Base-by-base conservation (phyloP, 2,329 filamentous ascomycete species). In the Ophiostoma ips region DNA sequence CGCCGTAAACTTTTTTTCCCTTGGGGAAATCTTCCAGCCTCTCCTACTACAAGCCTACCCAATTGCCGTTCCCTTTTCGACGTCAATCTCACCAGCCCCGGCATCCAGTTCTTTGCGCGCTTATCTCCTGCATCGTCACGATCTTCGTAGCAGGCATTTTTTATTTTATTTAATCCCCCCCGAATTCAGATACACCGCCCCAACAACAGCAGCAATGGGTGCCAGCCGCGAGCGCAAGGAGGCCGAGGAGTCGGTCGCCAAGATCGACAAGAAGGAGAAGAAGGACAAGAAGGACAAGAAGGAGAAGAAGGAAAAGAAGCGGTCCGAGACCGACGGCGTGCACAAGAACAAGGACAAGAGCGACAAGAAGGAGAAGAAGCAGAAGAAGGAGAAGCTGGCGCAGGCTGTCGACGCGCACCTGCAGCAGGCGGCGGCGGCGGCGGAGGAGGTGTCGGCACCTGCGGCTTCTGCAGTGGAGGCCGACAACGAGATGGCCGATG, bases 331-430 rank as follows among this genome's bases (percentile, higher is more conserved):
- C 50, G 67, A 71, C 51, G 73, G 73, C 59, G 67, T 77, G 52
- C 63, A 63, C 60, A 77, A 79, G 65, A 58, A 33, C 57, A 77
- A 79, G 64, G 58, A 55, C 56, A 73, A 75, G 63, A 75, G 76
- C 66, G 75, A 79, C 50, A 77, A 77, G 66, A 76, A 77, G 61
- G 73, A 76, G 33, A 84, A 84, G 72, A 83, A 80, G 66, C 71
- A 73, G 40, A 85, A 85, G 75, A 83, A 84, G 71, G 80, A 85
- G 58, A 84, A 84, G 77, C 77, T 76, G 53, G 75, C 71, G 45
- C 73, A 76, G 51, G 75, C 73, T 33, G 70, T 87, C 55, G 79
- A 87, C 59, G 76, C 80, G 59, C 78, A 82, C 62, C 66, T 82
- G 40, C 40, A 43, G 40, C 15, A 75, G 44, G 72, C 72, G 37